These are phyloP conservation scores for Trifolium fragiferum DNA, from an alignment of 306 rosid genomes.

Conservation along the genomic window DNA sequence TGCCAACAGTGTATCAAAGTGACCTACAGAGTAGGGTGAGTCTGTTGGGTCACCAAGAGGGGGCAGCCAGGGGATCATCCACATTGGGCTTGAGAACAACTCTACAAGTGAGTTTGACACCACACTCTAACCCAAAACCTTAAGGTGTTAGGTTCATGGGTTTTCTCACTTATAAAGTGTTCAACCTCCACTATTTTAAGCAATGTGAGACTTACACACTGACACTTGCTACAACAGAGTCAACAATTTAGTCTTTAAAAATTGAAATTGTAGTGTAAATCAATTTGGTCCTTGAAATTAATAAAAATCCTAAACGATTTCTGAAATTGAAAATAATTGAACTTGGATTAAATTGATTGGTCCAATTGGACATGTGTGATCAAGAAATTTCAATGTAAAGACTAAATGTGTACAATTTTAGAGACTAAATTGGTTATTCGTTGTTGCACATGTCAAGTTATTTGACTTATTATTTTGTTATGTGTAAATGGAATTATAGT, in stretches of 20 bases:
- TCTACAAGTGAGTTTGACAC: too few relatives aligned
- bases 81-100: too few relatives aligned
- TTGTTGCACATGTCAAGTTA: neutral
- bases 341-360: neutral
- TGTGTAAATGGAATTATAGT: neutral
- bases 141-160: too few relatives aligned
- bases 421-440: neutral
- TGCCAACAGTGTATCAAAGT: neutral
- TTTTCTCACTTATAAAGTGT: too few relatives aligned
- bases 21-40: neutral
- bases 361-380: neutral
- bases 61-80: too few relatives aligned
- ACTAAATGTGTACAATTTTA: neutral
- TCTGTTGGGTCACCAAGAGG: too few relatives aligned
- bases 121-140: too few relatives aligned
- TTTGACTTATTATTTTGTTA: neutral
- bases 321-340: neutral
- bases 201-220: too few relatives aligned
- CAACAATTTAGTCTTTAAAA: neutral
- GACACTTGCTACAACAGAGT: too few relatives aligned
- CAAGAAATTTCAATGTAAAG: neutral
- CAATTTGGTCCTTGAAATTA: neutral
- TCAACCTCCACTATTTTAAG: too few relatives aligned
- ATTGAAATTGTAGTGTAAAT: neutral
- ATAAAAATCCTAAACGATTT: neutral